Evolutionary conservation across 345 rosid species (phyloP).

Genomic region (Luvunga scandens): DNA sequence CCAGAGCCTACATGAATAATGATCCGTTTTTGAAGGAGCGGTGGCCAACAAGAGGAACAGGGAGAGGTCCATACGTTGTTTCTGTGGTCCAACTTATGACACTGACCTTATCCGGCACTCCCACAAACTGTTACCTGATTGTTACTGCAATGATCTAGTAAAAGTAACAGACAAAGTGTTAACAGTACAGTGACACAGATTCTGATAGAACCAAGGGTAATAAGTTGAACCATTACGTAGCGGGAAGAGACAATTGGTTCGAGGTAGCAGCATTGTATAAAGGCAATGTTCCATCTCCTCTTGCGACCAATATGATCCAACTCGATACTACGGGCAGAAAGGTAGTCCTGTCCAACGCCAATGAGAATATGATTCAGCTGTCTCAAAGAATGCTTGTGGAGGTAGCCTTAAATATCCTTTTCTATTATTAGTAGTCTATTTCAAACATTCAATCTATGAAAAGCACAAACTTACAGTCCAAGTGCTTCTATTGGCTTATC

Average conservation of each 20-base stretch:
- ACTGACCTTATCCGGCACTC: constrained; percentile 35
- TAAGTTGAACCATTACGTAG: constrained; percentile 38
- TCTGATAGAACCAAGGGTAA: constrained; percentile 38
- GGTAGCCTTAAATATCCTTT: constrained; percentile 4
- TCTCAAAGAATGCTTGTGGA: constrained; percentile 12
- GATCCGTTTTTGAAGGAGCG: constrained; percentile 26
- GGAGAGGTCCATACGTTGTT: constrained; percentile 17
- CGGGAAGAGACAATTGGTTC: constrained; percentile 45
- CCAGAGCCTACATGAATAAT: constrained; percentile 14
- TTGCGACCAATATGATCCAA: constrained; percentile 1
- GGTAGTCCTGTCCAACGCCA: not conserved
- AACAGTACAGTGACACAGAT: constrained; percentile 43
- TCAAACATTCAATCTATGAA: not conserved
- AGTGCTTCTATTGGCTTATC: not conserved
- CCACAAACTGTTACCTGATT: constrained; percentile 21
- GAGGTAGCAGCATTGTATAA: constrained; percentile 41
- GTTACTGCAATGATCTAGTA: constrained; percentile 22
- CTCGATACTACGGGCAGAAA: constrained; percentile 4
- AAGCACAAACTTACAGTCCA: not conserved
- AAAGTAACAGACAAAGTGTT: constrained; percentile 29
- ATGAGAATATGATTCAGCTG: not conserved
- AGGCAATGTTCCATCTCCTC: constrained; percentile 19
- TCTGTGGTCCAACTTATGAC: constrained; percentile 33
- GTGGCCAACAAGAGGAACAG: constrained; percentile 26
- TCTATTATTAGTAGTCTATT: not conserved